Conservation (phyloP, 2,329 filamentous ascomycete species). For the Alternaria angustiovoidea region DNA sequence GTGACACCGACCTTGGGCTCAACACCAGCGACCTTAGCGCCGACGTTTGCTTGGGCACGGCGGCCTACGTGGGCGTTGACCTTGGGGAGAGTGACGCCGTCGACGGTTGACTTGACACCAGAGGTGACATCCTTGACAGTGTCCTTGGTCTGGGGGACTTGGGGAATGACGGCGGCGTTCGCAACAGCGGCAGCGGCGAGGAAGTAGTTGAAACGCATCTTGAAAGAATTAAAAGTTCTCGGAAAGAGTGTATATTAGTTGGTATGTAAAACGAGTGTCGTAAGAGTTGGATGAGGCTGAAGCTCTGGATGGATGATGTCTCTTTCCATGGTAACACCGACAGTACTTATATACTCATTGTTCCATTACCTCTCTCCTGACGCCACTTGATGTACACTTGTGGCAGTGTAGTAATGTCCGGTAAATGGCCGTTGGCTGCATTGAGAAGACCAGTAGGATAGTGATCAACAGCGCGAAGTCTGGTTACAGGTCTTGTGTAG, state of each 20-base stretch:
- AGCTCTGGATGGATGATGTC: not conserved
- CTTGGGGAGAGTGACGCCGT: not conserved
- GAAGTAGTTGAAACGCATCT: not conserved
- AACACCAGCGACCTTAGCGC: not conserved
- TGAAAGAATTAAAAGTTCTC: not conserved
- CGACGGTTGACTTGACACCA: not conserved
- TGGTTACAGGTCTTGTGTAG: not conserved
- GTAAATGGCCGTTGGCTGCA: slow-evolving; percentile 1
- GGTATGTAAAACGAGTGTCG: not conserved
- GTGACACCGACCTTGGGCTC: not conserved
- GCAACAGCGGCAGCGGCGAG: slow-evolving; percentile 4
- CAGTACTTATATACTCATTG: slow-evolving; percentile 1
- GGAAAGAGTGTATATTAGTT: slow-evolving; percentile 1
- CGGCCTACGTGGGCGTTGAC: not conserved
- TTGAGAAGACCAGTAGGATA: not conserved
- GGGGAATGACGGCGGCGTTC: not conserved
- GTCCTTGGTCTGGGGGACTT: not conserved
- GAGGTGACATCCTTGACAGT: not conserved
- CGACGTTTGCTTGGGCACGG: not conserved
- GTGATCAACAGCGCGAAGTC: not conserved
- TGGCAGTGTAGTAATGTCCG: slow-evolving; percentile 2
- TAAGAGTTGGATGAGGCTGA: not conserved
- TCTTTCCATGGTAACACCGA: not conserved
- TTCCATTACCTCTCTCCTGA: not conserved
- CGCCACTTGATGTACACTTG: not conserved